A percentile compares a stretch with the other conserved stretches of the same genome.
phyloP scores from a whole-genome alignment of 2,329 filamentous ascomycete species.

The Alternaria sp. region DNA sequence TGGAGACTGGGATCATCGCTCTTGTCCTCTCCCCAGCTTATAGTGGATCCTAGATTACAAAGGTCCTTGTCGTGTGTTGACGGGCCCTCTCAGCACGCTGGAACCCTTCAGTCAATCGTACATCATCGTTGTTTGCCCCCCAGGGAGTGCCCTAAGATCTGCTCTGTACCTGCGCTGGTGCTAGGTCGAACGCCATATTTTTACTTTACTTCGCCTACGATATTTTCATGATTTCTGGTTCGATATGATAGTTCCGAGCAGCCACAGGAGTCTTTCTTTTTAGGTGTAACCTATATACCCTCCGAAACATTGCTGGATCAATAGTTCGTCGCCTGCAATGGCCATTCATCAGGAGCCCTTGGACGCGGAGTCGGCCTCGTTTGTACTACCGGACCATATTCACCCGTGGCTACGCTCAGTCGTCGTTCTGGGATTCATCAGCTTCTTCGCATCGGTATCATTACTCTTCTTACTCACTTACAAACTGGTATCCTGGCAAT shows the following conservation, averaged over 20 bases:
- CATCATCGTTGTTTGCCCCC: conserved; percentile 35
- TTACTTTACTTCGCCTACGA: conserved; percentile 5
- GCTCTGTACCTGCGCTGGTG: conserved; percentile 6
- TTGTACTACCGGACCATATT: conserved; percentile 47
- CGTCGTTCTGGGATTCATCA: conserved; percentile 57
- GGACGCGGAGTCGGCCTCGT: conserved; percentile 40
- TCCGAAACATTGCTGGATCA: neutral
- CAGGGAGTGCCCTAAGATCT: conserved; percentile 11
- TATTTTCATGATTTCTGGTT: conserved; percentile 10
- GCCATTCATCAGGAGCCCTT: conserved; percentile 20
- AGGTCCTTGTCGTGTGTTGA: conserved; percentile 12
- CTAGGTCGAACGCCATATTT: conserved; percentile 8
- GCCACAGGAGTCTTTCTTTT: conserved; percentile 18
- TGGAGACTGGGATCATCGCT: conserved; percentile 13
- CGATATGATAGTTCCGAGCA: conserved; percentile 29
- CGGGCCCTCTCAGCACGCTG: conserved; percentile 18
- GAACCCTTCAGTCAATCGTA: conserved; percentile 21
- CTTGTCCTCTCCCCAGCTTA: conserved; percentile 11
- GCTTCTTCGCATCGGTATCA: conserved; percentile 54
- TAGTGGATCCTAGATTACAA: conserved; percentile 24
- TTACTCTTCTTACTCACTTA: conserved; percentile 58
- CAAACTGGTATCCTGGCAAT: conserved; percentile 54
- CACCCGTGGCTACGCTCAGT: conserved; percentile 57
- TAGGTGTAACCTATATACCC: conserved; percentile 21
- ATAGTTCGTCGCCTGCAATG: conserved; percentile 26